Percentiles rank a stretch among this genome's conserved stretches.
phyloP scores from a whole-genome alignment of 164 flowering plant species.

The Annona squamosa region DNA sequence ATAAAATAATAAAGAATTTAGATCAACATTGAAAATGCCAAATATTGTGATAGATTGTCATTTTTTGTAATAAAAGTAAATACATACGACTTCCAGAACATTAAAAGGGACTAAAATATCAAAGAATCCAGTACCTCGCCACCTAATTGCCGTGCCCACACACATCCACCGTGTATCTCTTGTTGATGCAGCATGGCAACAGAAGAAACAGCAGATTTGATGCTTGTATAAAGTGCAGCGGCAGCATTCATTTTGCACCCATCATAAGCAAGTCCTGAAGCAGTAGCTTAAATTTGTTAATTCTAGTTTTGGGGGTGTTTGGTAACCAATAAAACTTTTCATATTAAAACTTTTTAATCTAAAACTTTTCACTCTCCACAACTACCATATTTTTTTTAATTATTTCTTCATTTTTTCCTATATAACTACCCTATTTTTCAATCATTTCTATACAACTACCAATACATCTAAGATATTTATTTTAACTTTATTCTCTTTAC shows the following conservation, averaged over 20 bases:
- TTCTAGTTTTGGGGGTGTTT: no score
- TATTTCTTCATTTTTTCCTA: no score
- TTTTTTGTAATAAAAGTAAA: no score
- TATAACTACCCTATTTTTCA: no score
- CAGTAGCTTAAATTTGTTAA: not conserved
- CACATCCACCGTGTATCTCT: slow-evolving; percentile 52
- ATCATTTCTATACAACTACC: no score
- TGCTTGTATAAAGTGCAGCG: slow-evolving; percentile 69
- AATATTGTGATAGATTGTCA: no score
- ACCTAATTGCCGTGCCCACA: slow-evolving; percentile 98
- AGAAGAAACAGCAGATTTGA: slow-evolving; percentile 67
- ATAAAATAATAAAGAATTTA: not conserved
- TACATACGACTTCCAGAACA: not conserved
- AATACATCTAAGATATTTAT: no score
- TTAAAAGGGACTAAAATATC: not conserved
- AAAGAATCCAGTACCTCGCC: slow-evolving; percentile 61
- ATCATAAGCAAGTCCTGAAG: slow-evolving; percentile 75
- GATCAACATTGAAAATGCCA: not conserved
- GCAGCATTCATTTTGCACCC: slow-evolving; percentile 82
- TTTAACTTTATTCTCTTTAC: no score
- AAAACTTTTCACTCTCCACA: no score
- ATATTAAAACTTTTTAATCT: no score
- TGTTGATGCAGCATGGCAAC: slow-evolving; percentile 73
- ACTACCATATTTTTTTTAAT: no score
- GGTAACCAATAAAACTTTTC: no score